phyloP scores from a whole-genome alignment of 306 rosid genomes.

The Crotalaria pallida region DNA sequence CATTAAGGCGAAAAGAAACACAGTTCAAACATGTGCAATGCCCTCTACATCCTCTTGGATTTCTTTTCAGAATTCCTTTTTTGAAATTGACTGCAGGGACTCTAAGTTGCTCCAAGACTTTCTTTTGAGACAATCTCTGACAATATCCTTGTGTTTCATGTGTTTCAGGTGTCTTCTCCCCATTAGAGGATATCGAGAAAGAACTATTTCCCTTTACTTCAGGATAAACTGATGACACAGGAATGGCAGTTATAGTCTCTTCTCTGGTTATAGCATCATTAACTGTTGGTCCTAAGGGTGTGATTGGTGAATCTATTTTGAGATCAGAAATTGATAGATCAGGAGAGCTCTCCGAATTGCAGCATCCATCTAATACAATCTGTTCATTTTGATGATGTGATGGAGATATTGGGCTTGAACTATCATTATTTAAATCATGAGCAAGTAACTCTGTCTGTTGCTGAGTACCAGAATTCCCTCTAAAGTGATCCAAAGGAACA shows the following conservation, averaged over 20 bases:
- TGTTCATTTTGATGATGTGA: constrained; percentile 26
- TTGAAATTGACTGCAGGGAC: neutral
- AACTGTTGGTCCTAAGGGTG: constrained; percentile 2
- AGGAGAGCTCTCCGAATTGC: constrained; percentile 27
- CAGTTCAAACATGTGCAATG: constrained; percentile 81
- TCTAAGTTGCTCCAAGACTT: constrained; percentile 5
- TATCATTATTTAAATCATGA: constrained; percentile 12
- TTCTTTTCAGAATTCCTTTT: constrained; percentile 55
- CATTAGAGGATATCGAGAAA: neutral
- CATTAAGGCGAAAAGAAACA: constrained; percentile 70
- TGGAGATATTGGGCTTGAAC: constrained; percentile 14
- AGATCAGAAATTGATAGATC: constrained; percentile 8
- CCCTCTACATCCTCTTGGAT: constrained; percentile 91
- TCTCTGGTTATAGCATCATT: constrained; percentile 19
- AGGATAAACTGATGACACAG: constrained; percentile 4
- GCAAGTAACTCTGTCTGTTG: constrained; percentile 7
- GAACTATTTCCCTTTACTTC: constrained; percentile 21
- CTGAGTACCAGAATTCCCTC: constrained; percentile 13
- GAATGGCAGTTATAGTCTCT: constrained; percentile 12
- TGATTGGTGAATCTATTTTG: constrained; percentile 20
- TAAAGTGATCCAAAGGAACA: neutral
- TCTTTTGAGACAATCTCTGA: constrained; percentile 23
- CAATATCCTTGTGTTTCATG: constrained; percentile 21
- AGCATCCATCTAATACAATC: constrained; percentile 15
- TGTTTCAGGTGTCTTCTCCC: constrained; percentile 25